These are phyloP conservation scores for Rhododendron ferrugineum DNA, from an alignment of 148 eudicot genomes.

Conservation along the genomic window DNA sequence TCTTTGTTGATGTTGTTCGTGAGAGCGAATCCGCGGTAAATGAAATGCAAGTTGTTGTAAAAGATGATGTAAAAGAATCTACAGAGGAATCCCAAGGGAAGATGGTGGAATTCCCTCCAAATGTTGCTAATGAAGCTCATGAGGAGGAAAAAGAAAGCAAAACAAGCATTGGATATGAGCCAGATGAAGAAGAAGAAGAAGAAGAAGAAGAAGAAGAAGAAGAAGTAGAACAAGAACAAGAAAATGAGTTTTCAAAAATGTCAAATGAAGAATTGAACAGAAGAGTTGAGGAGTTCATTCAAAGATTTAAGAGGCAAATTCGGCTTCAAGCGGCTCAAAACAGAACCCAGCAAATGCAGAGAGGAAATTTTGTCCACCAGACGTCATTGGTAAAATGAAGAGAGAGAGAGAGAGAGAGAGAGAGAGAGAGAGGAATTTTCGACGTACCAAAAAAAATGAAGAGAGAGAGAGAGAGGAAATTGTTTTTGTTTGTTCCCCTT, in stretches of 20 bases:
- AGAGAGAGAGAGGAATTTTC: not conserved
- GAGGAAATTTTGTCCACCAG: not conserved
- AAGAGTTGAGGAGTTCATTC: slow-evolving; percentile 44
- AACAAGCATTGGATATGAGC: slow-evolving; percentile 6
- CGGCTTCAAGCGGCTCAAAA: slow-evolving; percentile 29
- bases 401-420: not conserved
- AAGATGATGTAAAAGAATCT: slow-evolving; percentile 1
- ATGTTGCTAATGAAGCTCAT: not conserved
- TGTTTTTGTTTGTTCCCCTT: not conserved
- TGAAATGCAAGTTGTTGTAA: not conserved
- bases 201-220: slow-evolving; percentile 6
- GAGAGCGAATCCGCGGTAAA: not conserved
- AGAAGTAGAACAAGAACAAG: slow-evolving; percentile 13
- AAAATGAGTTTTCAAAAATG: slow-evolving; percentile 31
- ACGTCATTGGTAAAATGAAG: not conserved
- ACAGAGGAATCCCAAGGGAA: not conserved
- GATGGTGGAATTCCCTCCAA: not conserved
- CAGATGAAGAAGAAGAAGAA: not conserved
- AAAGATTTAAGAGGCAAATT: slow-evolving; percentile 29
- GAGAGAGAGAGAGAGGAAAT: not conserved
- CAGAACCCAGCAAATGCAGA: not conserved
- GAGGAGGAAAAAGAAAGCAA: slow-evolving; percentile 4
- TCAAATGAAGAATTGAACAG: slow-evolving; percentile 37
- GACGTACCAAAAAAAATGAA: no score
- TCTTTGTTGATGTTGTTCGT: not conserved